phyloP scores from a whole-genome alignment of 345 rosid species.

The Cardiospermum halicacabum region DNA sequence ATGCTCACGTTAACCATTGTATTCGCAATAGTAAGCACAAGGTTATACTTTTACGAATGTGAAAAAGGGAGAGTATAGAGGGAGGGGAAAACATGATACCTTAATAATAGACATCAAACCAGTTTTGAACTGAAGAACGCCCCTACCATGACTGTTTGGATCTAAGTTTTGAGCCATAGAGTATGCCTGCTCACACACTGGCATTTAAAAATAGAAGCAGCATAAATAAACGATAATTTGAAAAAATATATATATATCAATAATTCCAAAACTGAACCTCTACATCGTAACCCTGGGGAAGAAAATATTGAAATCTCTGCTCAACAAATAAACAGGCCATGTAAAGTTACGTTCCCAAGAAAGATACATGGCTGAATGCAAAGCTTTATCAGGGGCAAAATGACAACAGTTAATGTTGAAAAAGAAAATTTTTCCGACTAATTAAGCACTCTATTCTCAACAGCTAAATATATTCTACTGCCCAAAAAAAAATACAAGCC shows the following conservation, averaged over 20 bases:
- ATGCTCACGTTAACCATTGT: neutral
- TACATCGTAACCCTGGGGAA: too few relatives aligned
- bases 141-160: constrained; percentile 92
- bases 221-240: neutral
- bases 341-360: neutral
- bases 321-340: constrained; percentile 5
- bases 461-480: neutral
- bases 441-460: neutral
- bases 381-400: neutral
- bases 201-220: constrained; percentile 14
- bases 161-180: constrained; percentile 91
- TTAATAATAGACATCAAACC: constrained; percentile 90
- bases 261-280: too few relatives aligned
- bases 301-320: neutral
- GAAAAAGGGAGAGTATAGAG: neutral
- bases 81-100: constrained; percentile 33
- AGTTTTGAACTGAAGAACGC: constrained; percentile 99
- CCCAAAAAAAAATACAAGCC: neutral
- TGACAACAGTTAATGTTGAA: neutral
- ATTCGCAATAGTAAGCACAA: neutral
- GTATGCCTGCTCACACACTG: constrained; percentile 98
- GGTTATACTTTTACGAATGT: neutral
- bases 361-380: neutral
- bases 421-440: neutral
- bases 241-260: neutral